phyloP scores from a whole-genome alignment of 73 alveolate genomes.

The Tetrahymena thermophila region DNA sequence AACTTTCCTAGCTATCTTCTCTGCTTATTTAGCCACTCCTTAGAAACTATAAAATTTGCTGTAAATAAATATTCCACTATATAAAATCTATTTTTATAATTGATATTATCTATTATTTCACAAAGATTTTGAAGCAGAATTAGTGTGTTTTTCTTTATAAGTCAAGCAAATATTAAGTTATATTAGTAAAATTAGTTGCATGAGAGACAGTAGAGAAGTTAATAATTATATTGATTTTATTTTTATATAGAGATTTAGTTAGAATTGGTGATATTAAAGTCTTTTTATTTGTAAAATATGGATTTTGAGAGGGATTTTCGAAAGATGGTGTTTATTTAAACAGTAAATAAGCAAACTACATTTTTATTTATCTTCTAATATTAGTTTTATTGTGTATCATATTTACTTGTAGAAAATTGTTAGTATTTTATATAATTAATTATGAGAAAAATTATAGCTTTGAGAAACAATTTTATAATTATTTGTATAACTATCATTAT shows the following conservation, averaged over 20 bases:
- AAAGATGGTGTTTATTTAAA: neutral
- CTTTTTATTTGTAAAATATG: too few relatives aligned
- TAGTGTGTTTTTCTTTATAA: too few relatives aligned
- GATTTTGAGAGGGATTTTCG: neutral
- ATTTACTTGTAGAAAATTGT: neutral
- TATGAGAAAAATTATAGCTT: neutral
- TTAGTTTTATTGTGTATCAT: neutral
- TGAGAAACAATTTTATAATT: neutral
- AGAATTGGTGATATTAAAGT: too few relatives aligned
- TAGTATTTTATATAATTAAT: neutral
- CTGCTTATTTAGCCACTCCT: neutral
- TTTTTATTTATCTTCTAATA: neutral
- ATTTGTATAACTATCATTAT: too few relatives aligned
- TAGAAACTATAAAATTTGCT: neutral
- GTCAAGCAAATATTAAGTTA: too few relatives aligned
- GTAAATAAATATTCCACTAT: too few relatives aligned
- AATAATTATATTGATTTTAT: too few relatives aligned
- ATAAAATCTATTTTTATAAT: too few relatives aligned
- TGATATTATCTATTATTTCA: too few relatives aligned
- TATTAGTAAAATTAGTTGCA: too few relatives aligned
- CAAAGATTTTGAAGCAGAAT: too few relatives aligned
- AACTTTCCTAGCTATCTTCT: neutral
- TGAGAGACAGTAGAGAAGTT: neutral
- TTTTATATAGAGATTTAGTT: neutral
- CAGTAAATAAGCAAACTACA: neutral